Conservation (phyloP, 345 rosid species). For the Gossypium sturtianum region DNA sequence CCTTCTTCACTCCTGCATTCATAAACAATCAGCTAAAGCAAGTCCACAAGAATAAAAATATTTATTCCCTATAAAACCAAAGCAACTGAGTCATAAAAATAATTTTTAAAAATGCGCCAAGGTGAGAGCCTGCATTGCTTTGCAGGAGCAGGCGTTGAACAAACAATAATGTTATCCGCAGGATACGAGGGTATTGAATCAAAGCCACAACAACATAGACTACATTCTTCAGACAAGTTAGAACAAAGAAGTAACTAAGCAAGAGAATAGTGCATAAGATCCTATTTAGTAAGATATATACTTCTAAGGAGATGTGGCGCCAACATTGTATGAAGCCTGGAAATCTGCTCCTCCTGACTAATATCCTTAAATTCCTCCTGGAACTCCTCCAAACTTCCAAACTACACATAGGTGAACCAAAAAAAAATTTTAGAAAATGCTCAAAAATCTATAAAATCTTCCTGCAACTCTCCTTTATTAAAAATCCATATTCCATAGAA, state of each 20-base stretch:
- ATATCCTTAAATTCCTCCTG: conserved; percentile 98
- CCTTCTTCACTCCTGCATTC: conserved; percentile 91
- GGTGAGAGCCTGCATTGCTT: not conserved
- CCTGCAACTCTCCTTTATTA: conserved; percentile 8
- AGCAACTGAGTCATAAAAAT: not conserved
- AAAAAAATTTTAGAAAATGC: conserved; percentile 11
- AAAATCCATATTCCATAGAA: conserved; percentile 6
- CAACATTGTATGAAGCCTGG: conserved; percentile 94
- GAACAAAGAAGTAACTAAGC: not conserved
- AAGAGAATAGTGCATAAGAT: not conserved
- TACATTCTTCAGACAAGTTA: not conserved
- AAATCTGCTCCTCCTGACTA: conserved; percentile 97
- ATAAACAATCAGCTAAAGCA: conserved; percentile 15
- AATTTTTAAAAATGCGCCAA: not conserved
- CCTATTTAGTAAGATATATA: conserved; percentile 25
- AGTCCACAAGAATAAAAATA: not conserved
- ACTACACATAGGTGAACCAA: conserved; percentile 47
- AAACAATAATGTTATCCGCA: not conserved
- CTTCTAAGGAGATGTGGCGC: conserved; percentile 98
- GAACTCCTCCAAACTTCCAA: conserved; percentile 94
- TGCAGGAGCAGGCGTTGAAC: not conserved
- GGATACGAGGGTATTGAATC: not conserved
- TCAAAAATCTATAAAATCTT: conserved; percentile 4
- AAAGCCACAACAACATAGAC: not conserved
- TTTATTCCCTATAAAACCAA: not conserved